Conservation (phyloP, 2,329 filamentous ascomycete species). For the Ustulina deusta region DNA sequence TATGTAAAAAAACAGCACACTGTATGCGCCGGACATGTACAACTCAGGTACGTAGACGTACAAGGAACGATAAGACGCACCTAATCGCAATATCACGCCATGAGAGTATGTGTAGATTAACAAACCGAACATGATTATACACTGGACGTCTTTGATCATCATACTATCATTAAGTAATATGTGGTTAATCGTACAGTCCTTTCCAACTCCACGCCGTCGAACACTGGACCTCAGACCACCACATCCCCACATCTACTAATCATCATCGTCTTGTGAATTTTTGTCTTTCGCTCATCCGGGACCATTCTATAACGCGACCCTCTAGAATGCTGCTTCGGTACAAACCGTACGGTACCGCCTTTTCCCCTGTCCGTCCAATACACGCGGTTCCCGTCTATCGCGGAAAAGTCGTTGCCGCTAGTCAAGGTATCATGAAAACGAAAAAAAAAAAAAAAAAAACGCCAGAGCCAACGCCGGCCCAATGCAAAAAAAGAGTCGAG, state of each 20-base stretch:
- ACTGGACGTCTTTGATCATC: neutral
- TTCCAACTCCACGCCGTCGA: slow-evolving; percentile 3
- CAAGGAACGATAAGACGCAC: neutral
- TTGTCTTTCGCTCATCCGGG: slow-evolving; percentile 28
- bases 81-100: neutral
- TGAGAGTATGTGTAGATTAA: too few species aligned
- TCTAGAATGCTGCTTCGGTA: slow-evolving; percentile 28
- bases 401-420: slow-evolving; percentile 23
- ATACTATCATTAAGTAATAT: neutral
- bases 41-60: too few species aligned
- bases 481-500: slow-evolving; percentile 46
- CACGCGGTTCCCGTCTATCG: slow-evolving; percentile 26
- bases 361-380: slow-evolving; percentile 23
- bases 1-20: too few species aligned
- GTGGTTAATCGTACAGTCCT: slow-evolving; percentile 16
- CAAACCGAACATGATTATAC: too few species aligned
- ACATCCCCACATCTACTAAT: neutral
- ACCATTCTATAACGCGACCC: slow-evolving; percentile 28
- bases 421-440: slow-evolving; percentile 47
- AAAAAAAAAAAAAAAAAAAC: slow-evolving; percentile 22
- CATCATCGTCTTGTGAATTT: slow-evolving; percentile 6
- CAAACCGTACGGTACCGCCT: slow-evolving; percentile 4
- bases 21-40: too few species aligned
- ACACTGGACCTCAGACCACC: neutral
- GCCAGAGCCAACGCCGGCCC: slow-evolving; percentile 47